Evolutionary conservation across 441 rosid species (phyloP), one percentile per base, ranked within the genome.

Genomic region (Melastoma candidum): DNA sequence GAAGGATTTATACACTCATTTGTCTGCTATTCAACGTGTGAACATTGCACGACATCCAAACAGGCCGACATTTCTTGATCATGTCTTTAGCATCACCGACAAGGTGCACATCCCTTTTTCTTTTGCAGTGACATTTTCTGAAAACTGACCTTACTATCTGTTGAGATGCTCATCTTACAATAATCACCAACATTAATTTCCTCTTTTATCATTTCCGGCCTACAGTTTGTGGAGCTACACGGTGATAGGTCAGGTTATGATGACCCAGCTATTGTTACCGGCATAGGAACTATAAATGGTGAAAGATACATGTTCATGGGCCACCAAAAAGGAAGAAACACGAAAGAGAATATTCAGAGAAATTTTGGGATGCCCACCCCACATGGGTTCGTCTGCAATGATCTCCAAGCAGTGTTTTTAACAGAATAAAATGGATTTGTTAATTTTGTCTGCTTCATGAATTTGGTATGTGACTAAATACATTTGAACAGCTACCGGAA

Each of bases 21-120:
- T 93, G 65, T 81, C 88, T 48, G 95, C 99, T 2, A 84, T 83
- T 56, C 99, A 93, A 58, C 95, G 97, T 52, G 90, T 93, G 70
- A 77, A 77, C 70, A 84, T 93, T 75, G 95, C 99, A 2, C 78
- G 97, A 11, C 99, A 93, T 74, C 99, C 99, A 51, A 81, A 93
- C 75, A 74, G 97, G 51, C 99, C 99, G 51, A 89, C 97, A 62
- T 84, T 86, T 75, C 97, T 93, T 63, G 99, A 93, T 67, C 99
- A 93, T 54, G 67, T 93, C 44, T 81, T 79, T 70, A 83, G 68
- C 78, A 86, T 93, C 61, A 86, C 96, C 3, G 99, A 93, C 24
- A 93, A 83, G 99, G 99, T 93, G 32, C 52, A 67, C 26, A 26
- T 69, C 53, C 65, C 67, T 47, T 39, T 54, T 9, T 12, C 47